These are phyloP conservation scores for Nectriaceae sp. DNA, from an alignment of 2,329 filamentous ascomycete genomes.

Conservation along the genomic window DNA sequence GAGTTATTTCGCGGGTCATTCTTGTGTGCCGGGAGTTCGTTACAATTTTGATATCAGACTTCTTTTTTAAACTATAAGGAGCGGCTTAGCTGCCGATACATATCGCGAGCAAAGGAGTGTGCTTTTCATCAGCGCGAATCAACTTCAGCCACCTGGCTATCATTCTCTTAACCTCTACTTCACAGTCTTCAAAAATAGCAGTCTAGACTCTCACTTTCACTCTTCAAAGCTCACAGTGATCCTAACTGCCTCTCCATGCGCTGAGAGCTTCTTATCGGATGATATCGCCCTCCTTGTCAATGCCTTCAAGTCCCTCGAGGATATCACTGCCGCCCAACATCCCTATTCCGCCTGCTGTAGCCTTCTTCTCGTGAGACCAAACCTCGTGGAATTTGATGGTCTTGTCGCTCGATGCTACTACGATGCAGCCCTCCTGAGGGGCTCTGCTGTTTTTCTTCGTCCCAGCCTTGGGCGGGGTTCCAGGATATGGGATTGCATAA, in stretches of 20 bases:
- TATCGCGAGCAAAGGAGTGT: slow-evolving; percentile 1
- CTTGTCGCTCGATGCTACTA: slow-evolving; percentile 89
- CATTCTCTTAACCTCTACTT: slow-evolving; percentile 2
- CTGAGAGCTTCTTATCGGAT: slow-evolving; percentile 71
- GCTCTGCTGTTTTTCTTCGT: slow-evolving; percentile 23
- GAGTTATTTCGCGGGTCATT: no score
- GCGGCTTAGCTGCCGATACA: slow-evolving; percentile 4
- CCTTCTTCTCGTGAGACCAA: slow-evolving; percentile 69
- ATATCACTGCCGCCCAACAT: slow-evolving; percentile 83
- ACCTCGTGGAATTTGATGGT: slow-evolving; percentile 96
- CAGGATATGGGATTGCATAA: slow-evolving; percentile 85
- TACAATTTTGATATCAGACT: no score
- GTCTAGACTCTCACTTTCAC: slow-evolving; percentile 10
- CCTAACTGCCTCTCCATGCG: slow-evolving; percentile 1
- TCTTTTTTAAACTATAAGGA: background rate
- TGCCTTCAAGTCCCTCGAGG: slow-evolving; percentile 77
- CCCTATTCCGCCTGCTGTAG: slow-evolving; percentile 54
- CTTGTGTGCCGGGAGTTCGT: no score
- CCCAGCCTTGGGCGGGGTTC: slow-evolving; percentile 35
- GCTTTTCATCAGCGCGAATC: slow-evolving; percentile 14
- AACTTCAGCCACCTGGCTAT: slow-evolving; percentile 4
- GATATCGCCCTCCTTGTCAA: slow-evolving; percentile 71
- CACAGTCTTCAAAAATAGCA: slow-evolving; percentile 8
- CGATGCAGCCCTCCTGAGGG: slow-evolving; percentile 63
- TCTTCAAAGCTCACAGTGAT: background rate